Percentiles rank a stretch among this genome's conserved stretches.
Evolutionary conservation across 2,329 filamentous ascomycete species (phyloP).

Genomic region (Fusarium sublunatum): DNA sequence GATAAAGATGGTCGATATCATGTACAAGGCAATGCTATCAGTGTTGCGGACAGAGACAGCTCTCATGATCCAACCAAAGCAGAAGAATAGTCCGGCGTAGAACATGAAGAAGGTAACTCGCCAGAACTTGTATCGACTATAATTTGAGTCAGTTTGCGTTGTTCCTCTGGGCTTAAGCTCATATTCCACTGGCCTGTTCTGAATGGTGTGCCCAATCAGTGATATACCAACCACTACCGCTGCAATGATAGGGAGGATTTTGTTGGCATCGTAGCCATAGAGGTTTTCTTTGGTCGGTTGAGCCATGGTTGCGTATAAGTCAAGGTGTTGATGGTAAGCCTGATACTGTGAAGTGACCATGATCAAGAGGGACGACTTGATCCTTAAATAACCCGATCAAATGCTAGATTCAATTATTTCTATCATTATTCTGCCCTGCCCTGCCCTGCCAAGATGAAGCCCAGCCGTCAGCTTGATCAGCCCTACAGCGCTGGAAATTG

Average conservation of each 20-base stretch:
- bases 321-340: background rate
- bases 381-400: slow-evolving; percentile 1
- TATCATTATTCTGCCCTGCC: slow-evolving; percentile 1
- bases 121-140: slow-evolving; percentile 43
- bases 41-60: slow-evolving; percentile 34
- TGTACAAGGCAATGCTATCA: slow-evolving; percentile 39
- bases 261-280: slow-evolving; percentile 43
- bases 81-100: slow-evolving; percentile 41
- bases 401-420: background rate
- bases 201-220: slow-evolving; percentile 26
- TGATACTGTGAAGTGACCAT: background rate
- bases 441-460: slow-evolving; percentile 27
- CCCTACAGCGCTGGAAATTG: slow-evolving; percentile 35
- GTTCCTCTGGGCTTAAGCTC: rapidly evolving
- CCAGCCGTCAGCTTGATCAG: slow-evolving; percentile 17
- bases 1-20: slow-evolving; percentile 44
- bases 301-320: slow-evolving; percentile 15
- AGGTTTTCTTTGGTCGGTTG: slow-evolving; percentile 37
- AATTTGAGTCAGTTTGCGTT: background rate
- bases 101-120: slow-evolving; percentile 46
- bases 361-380: background rate
- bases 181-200: slow-evolving; percentile 28
- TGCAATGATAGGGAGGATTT: slow-evolving; percentile 37
- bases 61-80: slow-evolving; percentile 38
- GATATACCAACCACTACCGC: slow-evolving; percentile 37